A percentile compares a stretch with the other conserved stretches of the same genome.
These are phyloP conservation scores for Hirsutella rhossiliensis DNA, from an alignment of 2,329 filamentous ascomycete species.

Conservation along the genomic window DNA sequence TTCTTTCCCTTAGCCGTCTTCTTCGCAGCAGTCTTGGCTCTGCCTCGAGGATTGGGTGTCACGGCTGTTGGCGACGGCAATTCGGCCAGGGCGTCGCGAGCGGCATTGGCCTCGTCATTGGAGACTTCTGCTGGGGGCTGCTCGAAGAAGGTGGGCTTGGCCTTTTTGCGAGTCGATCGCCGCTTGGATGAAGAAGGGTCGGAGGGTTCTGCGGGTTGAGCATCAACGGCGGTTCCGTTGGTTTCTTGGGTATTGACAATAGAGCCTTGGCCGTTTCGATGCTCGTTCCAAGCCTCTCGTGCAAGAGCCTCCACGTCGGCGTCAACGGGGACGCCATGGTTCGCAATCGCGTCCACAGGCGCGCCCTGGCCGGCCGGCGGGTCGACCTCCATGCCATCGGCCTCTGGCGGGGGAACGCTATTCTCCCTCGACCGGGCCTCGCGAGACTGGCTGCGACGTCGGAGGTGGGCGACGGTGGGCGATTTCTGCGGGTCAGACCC, in stretches of 20 bases:
- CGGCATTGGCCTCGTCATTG: slow-evolving; percentile 8
- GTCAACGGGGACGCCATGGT: slow-evolving; percentile 1
- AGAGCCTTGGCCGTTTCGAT: slow-evolving; percentile 15
- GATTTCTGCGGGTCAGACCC: slow-evolving; percentile 12
- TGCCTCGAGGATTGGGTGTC: slow-evolving; percentile 16
- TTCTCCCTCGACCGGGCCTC: slow-evolving; percentile 16
- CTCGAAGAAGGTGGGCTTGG: slow-evolving; percentile 34
- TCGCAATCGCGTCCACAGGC: neutral
- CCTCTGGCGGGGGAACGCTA: slow-evolving; percentile 7
- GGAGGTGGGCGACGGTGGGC: slow-evolving; percentile 14
- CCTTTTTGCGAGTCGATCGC: slow-evolving; percentile 30
- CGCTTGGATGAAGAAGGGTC: slow-evolving; percentile 9
- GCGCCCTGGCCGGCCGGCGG: neutral
- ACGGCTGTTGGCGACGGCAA: slow-evolving; percentile 21
- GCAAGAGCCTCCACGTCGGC: slow-evolving; percentile 18
- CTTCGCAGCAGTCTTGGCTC: slow-evolving; percentile 16
- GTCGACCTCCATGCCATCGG: slow-evolving; percentile 14
- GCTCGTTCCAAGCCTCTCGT: slow-evolving; percentile 21
- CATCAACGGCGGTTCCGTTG: slow-evolving; percentile 3
- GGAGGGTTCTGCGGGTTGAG: slow-evolving; percentile 1
- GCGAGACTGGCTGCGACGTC: slow-evolving; percentile 12
- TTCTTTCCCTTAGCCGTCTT: slow-evolving; percentile 9
- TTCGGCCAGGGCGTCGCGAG: slow-evolving; percentile 8
- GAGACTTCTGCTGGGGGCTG: slow-evolving; percentile 13
- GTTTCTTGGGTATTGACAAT: slow-evolving; percentile 5